A percentile compares a stretch with the other conserved stretches of the same genome.
Evolutionary conservation across 1,139 yeast genomes (phyloP).

Genomic region (Hyphopichia pseudoburtonii): DNA sequence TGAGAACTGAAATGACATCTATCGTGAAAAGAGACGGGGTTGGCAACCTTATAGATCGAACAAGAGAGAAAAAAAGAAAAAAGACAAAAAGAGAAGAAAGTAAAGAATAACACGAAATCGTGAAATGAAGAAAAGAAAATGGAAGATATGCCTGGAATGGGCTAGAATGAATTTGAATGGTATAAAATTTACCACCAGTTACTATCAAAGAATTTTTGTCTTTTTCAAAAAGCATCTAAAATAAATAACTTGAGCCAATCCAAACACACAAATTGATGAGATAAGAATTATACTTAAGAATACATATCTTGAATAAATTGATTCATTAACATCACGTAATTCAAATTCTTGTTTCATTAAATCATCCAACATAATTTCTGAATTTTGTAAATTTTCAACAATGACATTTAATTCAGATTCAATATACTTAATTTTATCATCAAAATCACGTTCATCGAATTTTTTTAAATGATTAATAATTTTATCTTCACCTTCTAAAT

Average conservation of each 20-base stretch:
- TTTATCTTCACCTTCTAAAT: constrained; percentile 4
- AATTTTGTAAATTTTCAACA: constrained; percentile 26
- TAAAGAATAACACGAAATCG: neutral
- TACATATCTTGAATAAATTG: constrained; percentile 36
- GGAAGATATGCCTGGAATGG: neutral
- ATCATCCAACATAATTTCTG: constrained; percentile 26
- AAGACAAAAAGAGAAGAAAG: neutral
- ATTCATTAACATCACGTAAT: constrained; percentile 42
- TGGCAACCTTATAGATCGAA: too few relatives aligned
- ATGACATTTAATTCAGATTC: constrained; percentile 33
- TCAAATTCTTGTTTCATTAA: constrained; percentile 35
- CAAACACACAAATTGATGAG: constrained; percentile 27
- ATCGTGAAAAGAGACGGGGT: too few relatives aligned
- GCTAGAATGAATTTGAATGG: neutral
- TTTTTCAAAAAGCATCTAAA: constrained; percentile 28
- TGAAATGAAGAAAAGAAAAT: neutral
- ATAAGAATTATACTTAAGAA: constrained; percentile 25
- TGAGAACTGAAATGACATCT: too few relatives aligned
- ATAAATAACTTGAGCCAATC: constrained; percentile 30
- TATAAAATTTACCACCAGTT: too few relatives aligned
- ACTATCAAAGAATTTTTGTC: constrained; percentile 19
- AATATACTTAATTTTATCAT: constrained; percentile 26
- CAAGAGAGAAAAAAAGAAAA: too few relatives aligned
- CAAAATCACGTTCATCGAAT: constrained; percentile 36
- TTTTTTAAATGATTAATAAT: constrained; percentile 6